Percentiles rank a stretch among this genome's conserved stretches.
Conservation (phyloP, 768 basidiomycete species). For the Pisolithus albus region DNA sequence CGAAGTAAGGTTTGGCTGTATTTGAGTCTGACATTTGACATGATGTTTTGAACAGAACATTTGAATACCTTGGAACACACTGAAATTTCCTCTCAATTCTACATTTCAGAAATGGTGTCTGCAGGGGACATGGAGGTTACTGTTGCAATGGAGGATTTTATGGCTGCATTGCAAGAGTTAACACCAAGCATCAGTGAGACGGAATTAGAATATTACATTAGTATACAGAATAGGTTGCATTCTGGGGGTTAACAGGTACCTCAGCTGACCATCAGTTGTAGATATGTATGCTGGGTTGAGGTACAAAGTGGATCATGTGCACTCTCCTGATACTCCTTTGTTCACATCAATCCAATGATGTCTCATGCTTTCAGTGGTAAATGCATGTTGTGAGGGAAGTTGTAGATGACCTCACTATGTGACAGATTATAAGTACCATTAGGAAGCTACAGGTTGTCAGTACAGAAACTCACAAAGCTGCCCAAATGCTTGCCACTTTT, state of each 20-base stretch:
- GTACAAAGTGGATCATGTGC: background rate
- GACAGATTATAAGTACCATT: no score
- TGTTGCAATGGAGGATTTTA: conserved; percentile 75
- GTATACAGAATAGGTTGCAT: conserved; percentile 34
- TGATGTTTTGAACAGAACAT: conserved; percentile 20
- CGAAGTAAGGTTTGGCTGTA: conserved; percentile 46
- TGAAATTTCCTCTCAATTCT: conserved; percentile 84
- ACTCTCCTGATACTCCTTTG: background rate
- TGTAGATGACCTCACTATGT: no score
- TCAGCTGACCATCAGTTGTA: no score
- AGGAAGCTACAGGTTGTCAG: no score
- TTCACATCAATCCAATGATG: no score
- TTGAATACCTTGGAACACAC: conserved; percentile 47
- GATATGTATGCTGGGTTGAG: no score
- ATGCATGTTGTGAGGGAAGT: no score
- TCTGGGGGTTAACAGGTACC: background rate
- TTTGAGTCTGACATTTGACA: background rate
- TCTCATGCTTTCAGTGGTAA: no score
- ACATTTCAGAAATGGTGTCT: conserved; percentile 74
- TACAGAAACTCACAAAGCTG: no score
- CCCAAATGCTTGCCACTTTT: no score
- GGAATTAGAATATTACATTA: conserved; percentile 80
- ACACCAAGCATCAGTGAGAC: conserved; percentile 77
- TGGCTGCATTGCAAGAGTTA: conserved; percentile 59
- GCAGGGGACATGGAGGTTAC: conserved; percentile 64